Conservation (phyloP, 495 filamentous ascomycete species). For the Gamarada debralockiae region DNA sequence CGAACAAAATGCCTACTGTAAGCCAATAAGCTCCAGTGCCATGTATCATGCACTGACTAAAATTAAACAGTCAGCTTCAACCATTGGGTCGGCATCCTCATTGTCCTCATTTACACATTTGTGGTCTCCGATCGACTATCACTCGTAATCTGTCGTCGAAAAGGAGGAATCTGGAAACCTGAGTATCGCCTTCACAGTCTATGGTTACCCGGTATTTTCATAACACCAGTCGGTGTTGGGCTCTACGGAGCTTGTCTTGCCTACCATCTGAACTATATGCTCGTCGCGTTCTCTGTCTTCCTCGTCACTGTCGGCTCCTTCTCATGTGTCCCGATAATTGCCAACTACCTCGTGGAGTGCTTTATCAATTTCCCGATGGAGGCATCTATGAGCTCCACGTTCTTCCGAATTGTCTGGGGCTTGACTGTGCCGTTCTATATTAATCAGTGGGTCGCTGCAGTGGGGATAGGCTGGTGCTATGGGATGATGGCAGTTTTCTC, state of each 20-base stretch:
- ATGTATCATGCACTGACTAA: background rate
- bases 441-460: too few species aligned
- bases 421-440: too few species aligned
- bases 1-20: background rate
- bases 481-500: too few species aligned
- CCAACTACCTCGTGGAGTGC: background rate
- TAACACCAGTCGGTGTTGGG: background rate
- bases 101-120: background rate
- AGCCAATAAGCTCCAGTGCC: background rate
- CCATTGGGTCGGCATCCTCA: background rate
- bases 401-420: too few species aligned
- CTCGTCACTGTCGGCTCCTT: background rate
- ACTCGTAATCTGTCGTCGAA: conserved; percentile 29
- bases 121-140: conserved; percentile 41
- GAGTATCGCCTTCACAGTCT: conserved; percentile 44
- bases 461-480: too few species aligned
- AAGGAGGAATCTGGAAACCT: conserved; percentile 41
- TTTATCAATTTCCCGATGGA: too few species aligned
- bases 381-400: too few species aligned
- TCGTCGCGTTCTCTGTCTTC: background rate
- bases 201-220: conserved; percentile 33
- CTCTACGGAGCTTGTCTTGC: background rate
- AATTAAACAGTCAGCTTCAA: background rate
- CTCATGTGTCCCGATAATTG: background rate
- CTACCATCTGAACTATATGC: background rate